Evolutionary conservation across 805 yeast genomes (phyloP).

Genomic region (Hanseniaspora osmophila): DNA sequence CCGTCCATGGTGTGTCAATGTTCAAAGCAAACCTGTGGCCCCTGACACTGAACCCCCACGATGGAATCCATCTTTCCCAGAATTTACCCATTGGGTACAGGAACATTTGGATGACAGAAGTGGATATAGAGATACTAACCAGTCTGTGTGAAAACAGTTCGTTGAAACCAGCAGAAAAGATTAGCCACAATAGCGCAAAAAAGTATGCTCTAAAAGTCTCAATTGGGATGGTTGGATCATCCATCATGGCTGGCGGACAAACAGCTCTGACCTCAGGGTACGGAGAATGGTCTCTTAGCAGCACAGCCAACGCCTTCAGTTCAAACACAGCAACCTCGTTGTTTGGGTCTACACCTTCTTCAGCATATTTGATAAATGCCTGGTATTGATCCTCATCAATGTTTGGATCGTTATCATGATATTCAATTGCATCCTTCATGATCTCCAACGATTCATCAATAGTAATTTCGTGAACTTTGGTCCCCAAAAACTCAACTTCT

Average conservation of each 20-base stretch:
- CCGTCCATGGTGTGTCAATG: constrained; percentile 47
- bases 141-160: constrained; percentile 43
- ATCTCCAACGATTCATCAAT: constrained; percentile 28
- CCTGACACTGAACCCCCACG: constrained; percentile 26
- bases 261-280: constrained; percentile 58
- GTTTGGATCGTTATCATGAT: constrained; percentile 35
- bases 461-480: constrained; percentile 24
- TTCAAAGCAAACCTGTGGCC: constrained; percentile 33
- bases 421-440: constrained; percentile 25
- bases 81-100: constrained; percentile 32
- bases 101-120: constrained; percentile 33
- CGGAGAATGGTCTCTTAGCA: constrained; percentile 35
- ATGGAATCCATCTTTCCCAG: constrained; percentile 31
- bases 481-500: constrained; percentile 26
- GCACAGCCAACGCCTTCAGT: constrained; percentile 23
- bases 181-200: constrained; percentile 31
- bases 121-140: constrained; percentile 32
- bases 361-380: constrained; percentile 19
- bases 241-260: constrained; percentile 30
- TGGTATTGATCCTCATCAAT: constrained; percentile 27
- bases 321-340: constrained; percentile 14
- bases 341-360: constrained; percentile 15
- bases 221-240: constrained; percentile 33
- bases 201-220: constrained; percentile 33
- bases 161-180: constrained; percentile 40